Conservation (phyloP, 257 asterid species). For the Nicotiana otophora region DNA sequence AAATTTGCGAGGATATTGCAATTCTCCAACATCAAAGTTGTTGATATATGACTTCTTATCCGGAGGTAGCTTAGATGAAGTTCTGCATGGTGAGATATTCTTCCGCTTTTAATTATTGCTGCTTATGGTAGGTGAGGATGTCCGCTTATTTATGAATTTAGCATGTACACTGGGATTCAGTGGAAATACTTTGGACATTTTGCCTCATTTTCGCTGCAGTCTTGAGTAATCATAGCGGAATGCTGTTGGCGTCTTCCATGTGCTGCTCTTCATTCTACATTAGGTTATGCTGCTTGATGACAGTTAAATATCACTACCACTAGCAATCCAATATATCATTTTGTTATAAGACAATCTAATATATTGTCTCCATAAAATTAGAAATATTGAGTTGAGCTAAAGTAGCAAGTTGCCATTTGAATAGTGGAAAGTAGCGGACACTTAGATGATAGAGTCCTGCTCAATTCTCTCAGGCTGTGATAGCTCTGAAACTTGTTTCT, state of each 20-base stretch:
- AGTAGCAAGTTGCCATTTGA: neutral
- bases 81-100: constrained; percentile 58
- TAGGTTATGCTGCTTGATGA: neutral
- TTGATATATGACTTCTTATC: constrained; percentile 71
- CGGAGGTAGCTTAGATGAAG: constrained; percentile 89
- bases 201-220: neutral
- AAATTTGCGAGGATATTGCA: constrained; percentile 86
- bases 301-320: neutral
- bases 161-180: neutral
- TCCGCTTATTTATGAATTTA: neutral
- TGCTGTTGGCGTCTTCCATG: neutral
- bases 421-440: neutral
- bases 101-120: constrained; percentile 8
- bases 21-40: constrained; percentile 70
- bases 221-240: neutral
- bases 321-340: neutral
- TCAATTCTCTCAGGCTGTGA: neutral
- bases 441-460: neutral
- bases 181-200: neutral
- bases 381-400: neutral
- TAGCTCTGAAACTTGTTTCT: neutral
- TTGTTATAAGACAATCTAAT: neutral
- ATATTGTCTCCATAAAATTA: neutral
- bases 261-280: neutral
- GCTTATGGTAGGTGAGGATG: neutral